Evolutionary conservation across 805 yeast species (phyloP), one percentile per base, ranked within the genome.

Genomic region (Allodekkera sacchari): DNA sequence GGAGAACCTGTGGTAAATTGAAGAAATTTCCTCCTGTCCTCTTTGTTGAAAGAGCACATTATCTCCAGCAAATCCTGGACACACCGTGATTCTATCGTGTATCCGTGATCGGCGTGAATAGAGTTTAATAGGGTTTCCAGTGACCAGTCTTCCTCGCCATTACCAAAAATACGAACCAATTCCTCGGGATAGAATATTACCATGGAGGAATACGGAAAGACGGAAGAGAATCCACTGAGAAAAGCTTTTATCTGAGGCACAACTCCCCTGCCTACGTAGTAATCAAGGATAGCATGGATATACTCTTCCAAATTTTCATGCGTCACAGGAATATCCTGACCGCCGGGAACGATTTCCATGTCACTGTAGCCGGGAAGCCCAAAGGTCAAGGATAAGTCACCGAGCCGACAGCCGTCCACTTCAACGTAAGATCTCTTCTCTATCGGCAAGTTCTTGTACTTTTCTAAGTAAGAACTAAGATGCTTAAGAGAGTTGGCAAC

Each of bases 1-100:
- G 97, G 96, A 1, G 96, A 76, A 0, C 97, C 97, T 0, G 97
- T 89, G 38, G 88, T 61, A 53, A 89, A 89, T 53, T 84, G 95
- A 28, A 87, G 57, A 48, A 89, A 89, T 21, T 66, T 57, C 22
- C 96, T 65, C 38, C 81, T 74, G 39, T 85, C 82, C 1, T 57
- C 51, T 2, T 44, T 43, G 19, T 56, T 49, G 39, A 87, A 79
- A 6, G 61, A 59, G 3, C 71, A 50, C 71, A 92, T 63, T 2
- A 83, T 63, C 22, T 64, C 63, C n/a, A 87, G 53, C 26, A 92
- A 57, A 34, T 69, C 63, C 36, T 65, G 68, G 4, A 89, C 73
- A 1, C 79, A 64, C 11, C 55, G 55, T 3, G 94, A 82, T 22
- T 79, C 88, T 46, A 70, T 68, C 3, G 72, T 69, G 48, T 81